Evolutionary conservation across 1,284 basidiomycete genomes (phyloP), one percentile per base, ranked within the genome.

Genomic region (Prillingera fragicola): DNA sequence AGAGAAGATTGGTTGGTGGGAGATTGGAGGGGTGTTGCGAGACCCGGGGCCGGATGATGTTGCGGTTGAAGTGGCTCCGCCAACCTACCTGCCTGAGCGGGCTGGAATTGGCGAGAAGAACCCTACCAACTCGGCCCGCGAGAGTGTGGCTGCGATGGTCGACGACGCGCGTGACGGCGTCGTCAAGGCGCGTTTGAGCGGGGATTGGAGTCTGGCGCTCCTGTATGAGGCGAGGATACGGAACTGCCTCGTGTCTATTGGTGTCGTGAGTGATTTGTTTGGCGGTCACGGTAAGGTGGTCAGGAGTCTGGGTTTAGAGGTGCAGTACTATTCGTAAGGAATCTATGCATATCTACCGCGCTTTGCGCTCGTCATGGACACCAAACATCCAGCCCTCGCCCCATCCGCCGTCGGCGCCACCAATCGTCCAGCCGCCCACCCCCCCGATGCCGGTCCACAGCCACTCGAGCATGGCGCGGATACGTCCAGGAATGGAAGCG

Each of bases 201-300:
- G 90, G 0, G 87, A 83, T 50, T 85, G 87, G 55, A 84, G 89
- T 55, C 77, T 95, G 23, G 85, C 91, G 5, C 68, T 97, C 25
- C 80, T 96, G 63, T 97, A 92, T 87, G 90, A 96, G 73, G 87
- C 90, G 7, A 80, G 89, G n/a, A 72, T 96, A 58, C 79, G 83
- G 33, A 88, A 89, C 59, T 84, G 91, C 72, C 76, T 97, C 14
- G 82, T 97, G 54, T 87, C 87, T 48, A 70, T 94, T 23, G 92
- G 92, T 3, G 80, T 95, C 13, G 80, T 88, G 13, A 87, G 88
- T 5, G 87, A 96, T 63, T 76, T 97, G 9, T 80, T 85, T n/a
- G 83, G 81, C 61, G 76, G 84, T 27, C 77, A 82, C 42, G 41
- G 46, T 15, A 85, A 83, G 65, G 87, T 89, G 3, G 87, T 96